phyloP scores from a whole-genome alignment of 2,329 filamentous ascomycete species.

The Botrytis paeoniae region DNA sequence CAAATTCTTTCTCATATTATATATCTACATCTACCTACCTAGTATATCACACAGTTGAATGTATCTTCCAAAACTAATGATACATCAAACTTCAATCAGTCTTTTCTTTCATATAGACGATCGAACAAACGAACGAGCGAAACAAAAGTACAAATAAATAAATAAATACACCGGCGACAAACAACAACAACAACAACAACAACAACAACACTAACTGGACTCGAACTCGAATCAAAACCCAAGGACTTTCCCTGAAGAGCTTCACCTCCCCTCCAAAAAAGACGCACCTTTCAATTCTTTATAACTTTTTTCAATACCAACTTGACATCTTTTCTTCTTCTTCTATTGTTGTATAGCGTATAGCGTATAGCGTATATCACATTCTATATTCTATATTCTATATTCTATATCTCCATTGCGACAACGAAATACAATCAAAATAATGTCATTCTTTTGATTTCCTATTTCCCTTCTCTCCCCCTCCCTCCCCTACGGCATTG shows the following conservation, averaged over 20 bases:
- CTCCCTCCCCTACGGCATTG: not conserved
- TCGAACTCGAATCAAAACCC: not conserved
- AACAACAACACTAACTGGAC: not conserved
- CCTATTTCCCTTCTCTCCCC: not conserved
- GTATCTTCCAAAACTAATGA: not conserved
- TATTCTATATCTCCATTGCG: not conserved
- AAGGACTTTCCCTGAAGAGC: not conserved
- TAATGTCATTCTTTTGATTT: slow-evolving; percentile 12
- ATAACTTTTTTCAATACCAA: not conserved
- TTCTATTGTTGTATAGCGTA: not conserved
- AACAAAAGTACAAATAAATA: not conserved
- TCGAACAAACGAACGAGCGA: not conserved
- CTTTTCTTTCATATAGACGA: not conserved
- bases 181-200: not conserved
- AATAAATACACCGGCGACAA: not conserved
- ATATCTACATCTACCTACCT: not conserved
- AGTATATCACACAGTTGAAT: not conserved
- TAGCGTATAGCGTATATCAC: slow-evolving; percentile 4
- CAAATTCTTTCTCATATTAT: not conserved
- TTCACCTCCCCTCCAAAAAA: not conserved
- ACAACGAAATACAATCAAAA: not conserved
- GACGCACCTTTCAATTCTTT: not conserved
- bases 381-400: not conserved
- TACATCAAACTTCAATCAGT: not conserved
- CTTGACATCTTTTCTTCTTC: not conserved